Percentiles rank a stretch among this genome's conserved stretches.
Conservation (phyloP, 441 rosid genomes). For the Pelargonium fulgidum region DNA sequence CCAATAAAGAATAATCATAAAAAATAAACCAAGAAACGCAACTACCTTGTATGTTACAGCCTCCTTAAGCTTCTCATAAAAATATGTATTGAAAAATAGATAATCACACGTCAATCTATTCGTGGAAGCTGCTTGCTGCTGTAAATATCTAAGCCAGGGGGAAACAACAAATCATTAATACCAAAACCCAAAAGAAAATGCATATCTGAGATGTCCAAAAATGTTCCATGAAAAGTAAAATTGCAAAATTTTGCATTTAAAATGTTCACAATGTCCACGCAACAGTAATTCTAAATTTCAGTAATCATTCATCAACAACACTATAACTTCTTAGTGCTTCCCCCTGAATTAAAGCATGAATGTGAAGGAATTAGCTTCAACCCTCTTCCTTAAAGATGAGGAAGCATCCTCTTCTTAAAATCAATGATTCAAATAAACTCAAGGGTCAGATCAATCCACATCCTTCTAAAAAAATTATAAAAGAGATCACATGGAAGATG, state of each 20-base stretch:
- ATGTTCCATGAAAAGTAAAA: background rate
- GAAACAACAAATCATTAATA: background rate
- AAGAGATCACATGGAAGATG: too few relatives aligned
- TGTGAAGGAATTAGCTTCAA: too few relatives aligned
- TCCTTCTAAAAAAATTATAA: too few relatives aligned
- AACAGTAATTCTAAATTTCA: too few relatives aligned
- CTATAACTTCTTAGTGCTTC: too few relatives aligned
- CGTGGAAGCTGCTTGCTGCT: conserved; percentile 44
- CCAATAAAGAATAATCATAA: background rate
- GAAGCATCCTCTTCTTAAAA: too few relatives aligned
- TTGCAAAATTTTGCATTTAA: background rate
- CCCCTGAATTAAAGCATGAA: too few relatives aligned
- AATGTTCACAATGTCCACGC: too few relatives aligned
- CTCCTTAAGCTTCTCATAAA: conserved; percentile 77
- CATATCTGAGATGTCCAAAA: background rate
- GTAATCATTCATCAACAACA: too few relatives aligned
- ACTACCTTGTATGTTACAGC: conserved; percentile 65
- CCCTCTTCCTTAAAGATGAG: too few relatives aligned
- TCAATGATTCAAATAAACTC: too few relatives aligned
- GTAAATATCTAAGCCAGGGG: conserved; percentile 45
- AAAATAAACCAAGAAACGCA: conserved; percentile 18
- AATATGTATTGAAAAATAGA: conserved; percentile 83
- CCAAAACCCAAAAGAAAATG: background rate
- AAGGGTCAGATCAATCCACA: too few relatives aligned
- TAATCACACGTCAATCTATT: conserved; percentile 45